Evolutionary conservation across 164 flowering plant genomes (phyloP).

Genomic region (Buxus sempervirens): DNA sequence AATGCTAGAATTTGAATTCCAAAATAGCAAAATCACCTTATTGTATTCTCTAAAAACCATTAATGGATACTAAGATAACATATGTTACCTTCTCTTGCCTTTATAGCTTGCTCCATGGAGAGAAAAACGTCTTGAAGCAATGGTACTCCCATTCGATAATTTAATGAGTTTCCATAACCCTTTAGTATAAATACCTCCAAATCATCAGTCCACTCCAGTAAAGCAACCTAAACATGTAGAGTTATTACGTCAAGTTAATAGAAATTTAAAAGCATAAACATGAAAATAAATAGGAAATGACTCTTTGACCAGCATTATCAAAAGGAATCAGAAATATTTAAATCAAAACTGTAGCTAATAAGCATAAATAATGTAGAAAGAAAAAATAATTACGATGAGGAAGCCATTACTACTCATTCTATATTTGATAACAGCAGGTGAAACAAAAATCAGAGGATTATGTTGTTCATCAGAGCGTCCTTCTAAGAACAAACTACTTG

Average conservation of each 20-base stretch:
- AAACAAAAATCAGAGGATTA: no score
- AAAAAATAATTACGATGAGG: no score
- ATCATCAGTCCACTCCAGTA: conserved; percentile 97
- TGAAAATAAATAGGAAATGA: not conserved
- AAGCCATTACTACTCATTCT: no score
- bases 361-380: no score
- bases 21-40: not conserved
- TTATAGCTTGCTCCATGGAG: conserved; percentile 87
- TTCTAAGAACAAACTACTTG: not conserved
- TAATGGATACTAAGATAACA: not conserved
- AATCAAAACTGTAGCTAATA: no score
- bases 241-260: not conserved
- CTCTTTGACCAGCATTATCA: not conserved
- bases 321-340: no score
- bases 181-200: conserved; percentile 75
- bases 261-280: conserved; percentile 1
- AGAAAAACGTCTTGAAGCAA: conserved; percentile 75
- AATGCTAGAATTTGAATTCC: not conserved
- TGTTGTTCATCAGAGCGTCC: not conserved
- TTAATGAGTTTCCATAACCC: conserved; percentile 89
- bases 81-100: conserved; percentile 69
- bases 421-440: no score
- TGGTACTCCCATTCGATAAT: conserved; percentile 89
- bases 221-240: conserved; percentile 42
- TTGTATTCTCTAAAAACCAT: not conserved